A percentile compares a stretch with the other conserved stretches of the same genome.
Conservation (phyloP, 1,139 yeast genomes). For the Williopsis jadinii region DNA sequence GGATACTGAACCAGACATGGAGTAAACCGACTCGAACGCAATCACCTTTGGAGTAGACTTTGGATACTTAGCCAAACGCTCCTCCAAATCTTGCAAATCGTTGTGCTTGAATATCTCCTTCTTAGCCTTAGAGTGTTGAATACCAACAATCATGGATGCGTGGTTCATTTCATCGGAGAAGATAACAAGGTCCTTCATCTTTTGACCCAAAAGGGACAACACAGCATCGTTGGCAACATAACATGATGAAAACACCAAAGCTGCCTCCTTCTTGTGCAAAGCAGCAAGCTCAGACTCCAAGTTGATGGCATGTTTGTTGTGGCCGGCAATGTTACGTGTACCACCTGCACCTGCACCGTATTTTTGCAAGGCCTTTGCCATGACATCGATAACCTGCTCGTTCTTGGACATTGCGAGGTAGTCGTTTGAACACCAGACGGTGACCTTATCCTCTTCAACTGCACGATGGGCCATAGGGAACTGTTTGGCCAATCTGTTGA, state of each 20-base stretch:
- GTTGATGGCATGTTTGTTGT: constrained; percentile 78
- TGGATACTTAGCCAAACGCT: constrained; percentile 71
- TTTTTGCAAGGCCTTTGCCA: constrained; percentile 75
- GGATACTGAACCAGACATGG: constrained; percentile 97
- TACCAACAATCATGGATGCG: constrained; percentile 97
- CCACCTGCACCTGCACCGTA: constrained; percentile 99
- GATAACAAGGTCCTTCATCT: constrained; percentile 81
- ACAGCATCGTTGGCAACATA: constrained; percentile 97
- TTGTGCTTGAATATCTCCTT: constrained; percentile 92
- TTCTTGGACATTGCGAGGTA: constrained; percentile 93
- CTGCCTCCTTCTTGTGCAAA: constrained; percentile 91
- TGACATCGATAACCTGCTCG: constrained; percentile 59
- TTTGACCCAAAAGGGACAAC: constrained; percentile 85
- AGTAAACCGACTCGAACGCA: constrained; percentile 95
- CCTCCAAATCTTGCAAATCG: constrained; percentile 76
- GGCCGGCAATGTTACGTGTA: constrained; percentile 97
- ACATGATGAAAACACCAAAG: constrained; percentile 91
- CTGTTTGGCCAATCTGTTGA: constrained; percentile 89
- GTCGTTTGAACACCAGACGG: constrained; percentile 98
- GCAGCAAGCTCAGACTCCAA: constrained; percentile 85
- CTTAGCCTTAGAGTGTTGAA: constrained; percentile 79
- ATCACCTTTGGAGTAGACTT: constrained; percentile 82
- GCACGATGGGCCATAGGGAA: constrained; percentile 90
- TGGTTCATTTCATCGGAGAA: constrained; percentile 92
- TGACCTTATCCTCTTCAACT: constrained; percentile 70